Evolutionary conservation across 2,329 filamentous ascomycete genomes (phyloP), one percentile per base, ranked within the genome.

Genomic region (Drechmeria coniospora): DNA sequence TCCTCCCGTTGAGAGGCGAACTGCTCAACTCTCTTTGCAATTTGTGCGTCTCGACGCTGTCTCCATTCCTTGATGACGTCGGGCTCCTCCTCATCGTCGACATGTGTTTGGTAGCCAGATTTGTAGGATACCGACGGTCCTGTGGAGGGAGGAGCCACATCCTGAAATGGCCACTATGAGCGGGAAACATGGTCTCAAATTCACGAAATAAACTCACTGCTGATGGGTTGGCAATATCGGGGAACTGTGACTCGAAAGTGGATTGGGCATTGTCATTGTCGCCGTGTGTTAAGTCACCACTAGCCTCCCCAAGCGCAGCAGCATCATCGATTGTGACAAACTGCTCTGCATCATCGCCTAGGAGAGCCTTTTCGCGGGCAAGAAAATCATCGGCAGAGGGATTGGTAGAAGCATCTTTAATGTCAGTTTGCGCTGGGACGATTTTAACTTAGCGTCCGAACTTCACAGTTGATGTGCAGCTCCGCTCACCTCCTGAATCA

Each of bases 31-130:
- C 87, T 81, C 55, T 86, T 84, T 43, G 77, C 65, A 39, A 92
- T 78, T 47, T 77, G 74, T 21, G 78, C 74, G 46, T 93, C 81
- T 39, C 90, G 79, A 47, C 79, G 78, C 56, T 87, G 80, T 46
- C 90, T 80, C 90, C 90, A 98, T 62, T 86, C 70, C 61, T 70
- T 77, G 51, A 94, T 77, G 13, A 92, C 79, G 40, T 92, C 80
- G 12, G 87, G 74, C 54, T 95, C 90, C 48, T 83, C 74, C 45
- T 93, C 84, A 32, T 80, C 67, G 34, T 59, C 53, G 21, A 56
- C 60, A 32, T 63, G 64, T 31, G 74, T 61, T 38, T 65, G 59
- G 49, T 62, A 74, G 36, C 68, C 68, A 3, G 68, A 73, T 49
- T 71, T 74, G 53, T 69, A 74, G 51, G 50, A 65, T 25, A 74